A percentile compares a stretch with the other conserved stretches of the same genome.
Conservation (phyloP, 1,284 basidiomycete genomes). For the Trametes versicolor region DNA sequence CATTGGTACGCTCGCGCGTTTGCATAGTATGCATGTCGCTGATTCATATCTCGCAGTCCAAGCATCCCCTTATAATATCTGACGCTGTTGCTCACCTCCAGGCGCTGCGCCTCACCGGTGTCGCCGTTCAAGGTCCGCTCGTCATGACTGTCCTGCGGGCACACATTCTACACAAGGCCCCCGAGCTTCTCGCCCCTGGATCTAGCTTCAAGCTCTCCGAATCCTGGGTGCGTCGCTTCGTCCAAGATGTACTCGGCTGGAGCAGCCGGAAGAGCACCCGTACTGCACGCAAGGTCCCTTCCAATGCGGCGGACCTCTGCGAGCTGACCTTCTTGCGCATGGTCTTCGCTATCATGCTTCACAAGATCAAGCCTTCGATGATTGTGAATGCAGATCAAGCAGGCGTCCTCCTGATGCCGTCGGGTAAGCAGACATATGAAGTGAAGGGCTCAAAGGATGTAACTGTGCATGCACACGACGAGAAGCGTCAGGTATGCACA, state of each 20-base stretch:
- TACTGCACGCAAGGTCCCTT: neutral
- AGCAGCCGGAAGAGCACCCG: conserved; percentile 7
- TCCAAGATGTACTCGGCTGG: conserved; percentile 5
- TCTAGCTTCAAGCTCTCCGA: conserved; percentile 2
- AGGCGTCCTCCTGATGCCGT: conserved; percentile 3
- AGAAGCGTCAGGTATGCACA: conserved; percentile 14
- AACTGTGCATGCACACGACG: conserved; percentile 6
- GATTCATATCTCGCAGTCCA: neutral
- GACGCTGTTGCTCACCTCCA: neutral
- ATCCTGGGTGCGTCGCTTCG: conserved; percentile 5
- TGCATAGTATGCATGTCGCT: too few relatives aligned
- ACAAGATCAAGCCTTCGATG: conserved; percentile 9
- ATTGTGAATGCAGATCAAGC: conserved; percentile 11
- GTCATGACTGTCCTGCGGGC: neutral
- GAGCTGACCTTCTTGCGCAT: conserved; percentile 4
- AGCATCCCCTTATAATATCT: neutral
- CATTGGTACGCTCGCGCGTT: too few relatives aligned
- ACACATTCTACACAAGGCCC: conserved; percentile 3
- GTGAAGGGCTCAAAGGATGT: conserved; percentile 12
- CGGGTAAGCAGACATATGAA: conserved; percentile 14
- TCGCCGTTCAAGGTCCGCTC: neutral
- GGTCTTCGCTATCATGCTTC: conserved; percentile 5
- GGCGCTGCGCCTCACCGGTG: neutral
- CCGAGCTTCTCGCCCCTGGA: neutral
- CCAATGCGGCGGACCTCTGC: conserved; percentile 4